These are phyloP conservation scores for Sporothrix luriei DNA, from an alignment of 2,329 filamentous ascomycete species.

Conservation along the genomic window DNA sequence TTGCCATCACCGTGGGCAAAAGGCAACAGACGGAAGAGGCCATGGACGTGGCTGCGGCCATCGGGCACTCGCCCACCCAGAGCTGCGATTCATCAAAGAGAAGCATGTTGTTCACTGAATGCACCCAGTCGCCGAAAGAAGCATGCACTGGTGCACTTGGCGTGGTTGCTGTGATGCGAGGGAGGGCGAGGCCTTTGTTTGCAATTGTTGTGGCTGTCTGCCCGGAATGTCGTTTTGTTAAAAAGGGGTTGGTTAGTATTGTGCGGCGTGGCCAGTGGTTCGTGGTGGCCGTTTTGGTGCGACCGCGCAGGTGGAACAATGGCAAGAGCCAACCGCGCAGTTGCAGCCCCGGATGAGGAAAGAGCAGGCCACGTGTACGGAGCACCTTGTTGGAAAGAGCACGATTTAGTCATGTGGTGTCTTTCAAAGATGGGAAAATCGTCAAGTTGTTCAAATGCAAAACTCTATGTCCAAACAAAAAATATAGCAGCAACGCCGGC, in stretches of 20 bases:
- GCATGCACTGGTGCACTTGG: conserved; percentile 1
- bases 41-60: too few species aligned
- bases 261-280: background rate
- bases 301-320: conserved; percentile 16
- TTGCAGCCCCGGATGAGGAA: too few species aligned
- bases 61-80: background rate
- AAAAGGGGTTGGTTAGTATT: conserved; percentile 15
- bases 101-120: background rate
- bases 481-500: conserved; percentile 15
- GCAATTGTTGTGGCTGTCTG: background rate
- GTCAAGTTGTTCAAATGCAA: background rate
- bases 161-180: conserved; percentile 9
- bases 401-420: background rate
- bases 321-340: background rate
- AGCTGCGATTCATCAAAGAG: background rate
- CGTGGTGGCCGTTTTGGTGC: background rate
- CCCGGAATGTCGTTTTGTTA: background rate
- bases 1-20: background rate
- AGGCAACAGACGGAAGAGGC: background rate
- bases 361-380: background rate
- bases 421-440: background rate
- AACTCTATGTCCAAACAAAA: background rate
- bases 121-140: background rate
- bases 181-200: background rate
- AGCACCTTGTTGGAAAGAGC: background rate